These are phyloP conservation scores for Phytophthora foliorum DNA, from an alignment of 352 stramenopile species.

Conservation along the genomic window DNA sequence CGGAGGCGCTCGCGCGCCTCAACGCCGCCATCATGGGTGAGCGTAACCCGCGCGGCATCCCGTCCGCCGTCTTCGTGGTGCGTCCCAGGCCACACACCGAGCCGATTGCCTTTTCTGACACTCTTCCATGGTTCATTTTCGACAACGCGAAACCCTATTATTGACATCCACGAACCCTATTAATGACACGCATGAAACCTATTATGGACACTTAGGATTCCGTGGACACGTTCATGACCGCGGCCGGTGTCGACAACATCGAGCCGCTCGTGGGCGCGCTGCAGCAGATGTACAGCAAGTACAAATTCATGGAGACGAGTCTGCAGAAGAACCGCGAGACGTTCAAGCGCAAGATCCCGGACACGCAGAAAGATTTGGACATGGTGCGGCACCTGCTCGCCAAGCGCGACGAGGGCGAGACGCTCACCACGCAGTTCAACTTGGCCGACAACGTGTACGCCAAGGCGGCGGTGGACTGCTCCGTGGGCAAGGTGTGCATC, in stretches of 20 bases:
- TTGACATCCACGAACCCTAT: too few species aligned
- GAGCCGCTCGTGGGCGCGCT: constrained; percentile 83
- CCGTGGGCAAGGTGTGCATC: constrained; percentile 95
- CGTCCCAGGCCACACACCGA: constrained; percentile 11
- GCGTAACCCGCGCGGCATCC: constrained; percentile 85
- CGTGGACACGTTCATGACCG: constrained; percentile 77
- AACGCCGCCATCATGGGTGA: constrained; percentile 80
- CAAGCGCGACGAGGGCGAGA: constrained; percentile 81
- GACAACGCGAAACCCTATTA: not conserved
- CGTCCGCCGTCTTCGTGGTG: constrained; percentile 82
- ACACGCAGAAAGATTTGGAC: constrained; percentile 89
- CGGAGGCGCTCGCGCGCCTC: constrained; percentile 77
- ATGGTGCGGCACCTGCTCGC: constrained; percentile 58
- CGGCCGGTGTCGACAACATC: constrained; percentile 64
- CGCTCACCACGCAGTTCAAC: constrained; percentile 94
- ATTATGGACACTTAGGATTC: constrained; percentile 53
- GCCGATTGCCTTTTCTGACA: not conserved
- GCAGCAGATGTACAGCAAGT: constrained; percentile 93
- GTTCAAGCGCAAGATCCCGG: constrained; percentile 93
- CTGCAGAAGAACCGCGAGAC: constrained; percentile 88
- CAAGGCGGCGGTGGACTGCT: constrained; percentile 93
- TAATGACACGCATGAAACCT: too few species aligned
- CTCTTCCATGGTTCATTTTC: constrained; percentile 2
- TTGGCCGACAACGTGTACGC: constrained; percentile 96
- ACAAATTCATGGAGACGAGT: constrained; percentile 92